Base-by-base conservation (phyloP, 352 stramenopile genomes). In the Pythium oligandrum region DNA sequence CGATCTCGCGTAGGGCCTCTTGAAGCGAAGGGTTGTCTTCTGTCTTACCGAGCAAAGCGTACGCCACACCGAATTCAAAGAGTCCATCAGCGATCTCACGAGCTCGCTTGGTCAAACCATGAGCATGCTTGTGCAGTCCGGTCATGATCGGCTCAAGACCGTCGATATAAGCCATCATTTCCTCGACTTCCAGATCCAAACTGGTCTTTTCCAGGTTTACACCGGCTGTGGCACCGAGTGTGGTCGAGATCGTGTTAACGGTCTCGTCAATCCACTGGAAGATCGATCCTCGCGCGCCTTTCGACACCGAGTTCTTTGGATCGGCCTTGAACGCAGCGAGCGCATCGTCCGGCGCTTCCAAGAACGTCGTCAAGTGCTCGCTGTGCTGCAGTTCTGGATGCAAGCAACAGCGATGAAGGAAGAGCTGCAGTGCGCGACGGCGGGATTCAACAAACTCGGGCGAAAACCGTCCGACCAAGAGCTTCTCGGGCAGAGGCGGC, bases 81-180 rank as follows among this genome's bases (percentile, higher is more conserved):
- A 98, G 66, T 11, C 94, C 95, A 52, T 98, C 96, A 2, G 96
- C 93, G 51, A 98, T 97, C 76, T 98, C 95, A 4, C 96, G 82
- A 1, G 87, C 90, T 48, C 97, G 91, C 52, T 97, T 95, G 4
- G 97, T 97, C 40, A 99, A 75, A 17, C 81, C 88, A 50, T 94
- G 83, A 0, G 94, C 91, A 59, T 99, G 96, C 60, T 97, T 96
- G 51, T 96, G 87, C 6, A 99, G 79, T 4, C 93, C 91, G 54
- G 89, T 93, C 83, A 98, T 98, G 68, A 98, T 97, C 26, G 87
- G 88, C 55, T 98, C 88, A 1, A 99, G 66, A 1, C 86, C 86
- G 69, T 98, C 91, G 66, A 99, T 94, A 69, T 99, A 98, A 8
- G 84, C 80, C 65, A 97, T 89, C 68, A 98, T 97, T 63, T 98